Evolutionary conservation across 2,329 filamentous ascomycete genomes (phyloP).

Genomic region (Ilyonectria destructans): DNA sequence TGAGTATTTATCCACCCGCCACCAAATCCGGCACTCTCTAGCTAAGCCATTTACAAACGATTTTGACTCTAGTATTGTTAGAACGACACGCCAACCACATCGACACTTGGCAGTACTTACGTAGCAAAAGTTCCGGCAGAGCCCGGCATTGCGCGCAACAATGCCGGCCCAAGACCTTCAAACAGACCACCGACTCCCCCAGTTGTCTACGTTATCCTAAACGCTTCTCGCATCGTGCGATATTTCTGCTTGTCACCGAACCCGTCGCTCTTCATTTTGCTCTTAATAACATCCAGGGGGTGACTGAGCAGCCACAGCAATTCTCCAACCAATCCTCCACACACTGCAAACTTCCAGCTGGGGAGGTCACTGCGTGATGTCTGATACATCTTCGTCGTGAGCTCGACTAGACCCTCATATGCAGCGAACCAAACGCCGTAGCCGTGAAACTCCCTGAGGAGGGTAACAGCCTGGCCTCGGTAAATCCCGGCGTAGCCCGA

Average conservation of each 20-base stretch:
- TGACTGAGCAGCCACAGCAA: slow-evolving; percentile 18
- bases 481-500: slow-evolving; percentile 11
- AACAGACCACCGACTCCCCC: slow-evolving; percentile 6
- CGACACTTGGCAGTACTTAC: background rate
- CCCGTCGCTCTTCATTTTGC: slow-evolving; percentile 28
- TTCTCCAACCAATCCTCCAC: slow-evolving; percentile 22
- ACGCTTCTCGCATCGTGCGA: slow-evolving; percentile 5
- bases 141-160: slow-evolving; percentile 26
- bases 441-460: slow-evolving; percentile 28
- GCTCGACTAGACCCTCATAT: slow-evolving; percentile 18
- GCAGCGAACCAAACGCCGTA: slow-evolving; percentile 27
- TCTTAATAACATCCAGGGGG: slow-evolving; percentile 29
- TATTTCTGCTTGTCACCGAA: slow-evolving; percentile 9
- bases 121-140: slow-evolving; percentile 28
- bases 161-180: slow-evolving; percentile 17
- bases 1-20: too few species aligned
- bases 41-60: too few species aligned
- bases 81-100: too few species aligned
- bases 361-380: slow-evolving; percentile 13
- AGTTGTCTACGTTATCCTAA: slow-evolving; percentile 3
- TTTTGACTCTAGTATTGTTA: too few species aligned
- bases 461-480: slow-evolving; percentile 22
- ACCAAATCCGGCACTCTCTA: too few species aligned
- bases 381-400: background rate
- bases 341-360: slow-evolving; percentile 28